These are phyloP conservation scores for Daphne laureola DNA, from an alignment of 441 rosid species.

Conservation along the genomic window DNA sequence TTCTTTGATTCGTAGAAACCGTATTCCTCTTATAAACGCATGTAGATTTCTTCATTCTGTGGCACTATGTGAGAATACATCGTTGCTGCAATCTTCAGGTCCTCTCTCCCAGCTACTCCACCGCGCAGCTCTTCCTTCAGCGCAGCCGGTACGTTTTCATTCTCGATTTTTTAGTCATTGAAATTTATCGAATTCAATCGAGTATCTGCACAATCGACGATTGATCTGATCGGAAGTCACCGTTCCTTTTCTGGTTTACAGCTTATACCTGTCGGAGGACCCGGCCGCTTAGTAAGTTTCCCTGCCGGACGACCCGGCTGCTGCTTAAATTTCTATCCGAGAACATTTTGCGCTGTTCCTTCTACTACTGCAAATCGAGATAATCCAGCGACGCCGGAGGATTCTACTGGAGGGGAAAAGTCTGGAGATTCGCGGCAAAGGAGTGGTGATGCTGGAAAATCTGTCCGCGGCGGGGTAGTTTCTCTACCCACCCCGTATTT, in stretches of 20 bases:
- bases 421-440: conserved; percentile 45
- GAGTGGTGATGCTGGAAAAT: conserved; percentile 50
- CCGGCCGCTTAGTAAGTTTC: conserved; percentile 14
- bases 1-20: conserved; percentile 20
- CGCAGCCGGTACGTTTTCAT: conserved; percentile 30
- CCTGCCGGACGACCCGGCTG: conserved; percentile 26
- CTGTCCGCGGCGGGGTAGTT: conserved; percentile 89
- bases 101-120: conserved; percentile 16
- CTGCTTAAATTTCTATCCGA: conserved; percentile 23
- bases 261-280: conserved; percentile 29
- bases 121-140: conserved; percentile 22
- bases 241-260: conserved; percentile 12
- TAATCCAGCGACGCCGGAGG: conserved; percentile 5
- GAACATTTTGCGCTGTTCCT: conserved; percentile 24
- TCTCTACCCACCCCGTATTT: neutral
- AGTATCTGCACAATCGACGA: neutral
- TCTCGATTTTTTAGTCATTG: neutral
- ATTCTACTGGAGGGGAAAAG: conserved; percentile 37
- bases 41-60: conserved; percentile 16
- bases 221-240: neutral
- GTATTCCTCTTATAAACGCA: conserved; percentile 25
- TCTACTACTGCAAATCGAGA: conserved; percentile 17
- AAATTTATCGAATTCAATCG: neutral
- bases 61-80: conserved; percentile 16
- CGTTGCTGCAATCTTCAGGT: conserved; percentile 12